Evolutionary conservation across 345 rosid genomes (phyloP).

Genomic region (Murraya koenigii): DNA sequence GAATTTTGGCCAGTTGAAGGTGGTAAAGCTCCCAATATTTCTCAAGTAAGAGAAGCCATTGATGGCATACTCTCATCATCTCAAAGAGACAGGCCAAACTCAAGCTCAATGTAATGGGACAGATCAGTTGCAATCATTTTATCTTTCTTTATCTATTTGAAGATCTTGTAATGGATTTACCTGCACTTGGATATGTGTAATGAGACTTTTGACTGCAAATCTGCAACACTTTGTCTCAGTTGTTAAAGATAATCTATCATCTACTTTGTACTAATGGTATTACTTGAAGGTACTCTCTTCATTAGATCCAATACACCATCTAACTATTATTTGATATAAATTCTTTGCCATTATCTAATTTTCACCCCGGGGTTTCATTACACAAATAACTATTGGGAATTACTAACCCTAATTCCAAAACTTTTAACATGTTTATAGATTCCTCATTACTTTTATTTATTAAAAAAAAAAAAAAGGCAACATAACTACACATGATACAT

Average conservation of each 20-base stretch:
- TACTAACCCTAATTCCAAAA: too few relatives aligned
- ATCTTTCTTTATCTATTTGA: constrained; percentile 10
- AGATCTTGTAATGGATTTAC: constrained; percentile 31
- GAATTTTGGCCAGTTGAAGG: constrained; percentile 97
- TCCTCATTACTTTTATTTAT: too few relatives aligned
- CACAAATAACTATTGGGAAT: too few relatives aligned
- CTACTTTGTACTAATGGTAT: neutral
- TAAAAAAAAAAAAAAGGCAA: too few relatives aligned
- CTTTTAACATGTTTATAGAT: too few relatives aligned
- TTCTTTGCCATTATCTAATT: too few relatives aligned
- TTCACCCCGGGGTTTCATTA: too few relatives aligned
- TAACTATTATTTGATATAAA: too few relatives aligned
- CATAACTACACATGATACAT: too few relatives aligned
- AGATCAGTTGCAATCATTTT: constrained; percentile 10
- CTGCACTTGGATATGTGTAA: constrained; percentile 24
- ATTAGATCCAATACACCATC: too few relatives aligned
- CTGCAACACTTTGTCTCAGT: constrained; percentile 4
- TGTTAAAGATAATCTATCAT: constrained; percentile 22
- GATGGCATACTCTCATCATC: constrained; percentile 81
- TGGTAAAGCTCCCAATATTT: constrained; percentile 86
- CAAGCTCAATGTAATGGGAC: constrained; percentile 33
- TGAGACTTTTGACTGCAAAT: constrained; percentile 15
- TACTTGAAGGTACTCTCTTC: too few relatives aligned
- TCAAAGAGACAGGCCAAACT: constrained; percentile 49
- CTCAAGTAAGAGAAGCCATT: constrained; percentile 92